These are phyloP conservation scores for Gamsiella multidivaricata DNA, from an alignment of 192 early-diverging fungal species.

Conservation along the genomic window DNA sequence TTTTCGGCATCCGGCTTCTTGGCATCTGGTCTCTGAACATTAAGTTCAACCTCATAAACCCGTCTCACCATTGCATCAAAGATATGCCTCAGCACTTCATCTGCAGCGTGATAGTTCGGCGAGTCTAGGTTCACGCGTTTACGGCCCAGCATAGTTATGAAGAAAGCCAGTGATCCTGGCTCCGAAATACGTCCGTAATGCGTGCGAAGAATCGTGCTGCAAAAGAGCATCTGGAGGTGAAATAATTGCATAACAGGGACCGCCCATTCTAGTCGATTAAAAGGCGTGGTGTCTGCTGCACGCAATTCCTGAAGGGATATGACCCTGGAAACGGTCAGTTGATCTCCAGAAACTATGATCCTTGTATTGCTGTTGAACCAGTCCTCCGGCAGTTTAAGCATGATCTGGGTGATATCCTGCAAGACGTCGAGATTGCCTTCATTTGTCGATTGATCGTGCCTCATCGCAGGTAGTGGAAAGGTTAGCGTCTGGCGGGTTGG, in stretches of 20 bases:
- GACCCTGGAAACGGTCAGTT: neutral
- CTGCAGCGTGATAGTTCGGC: slow-evolving; percentile 9
- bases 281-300: neutral
- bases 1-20: too few relatives aligned
- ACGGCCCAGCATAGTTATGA: neutral
- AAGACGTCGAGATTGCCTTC: slow-evolving; percentile 18
- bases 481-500: neutral
- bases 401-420: neutral
- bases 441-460: slow-evolving; percentile 16
- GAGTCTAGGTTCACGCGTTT: neutral
- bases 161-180: neutral
- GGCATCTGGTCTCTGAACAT: too few relatives aligned
- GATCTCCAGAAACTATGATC: slow-evolving; percentile 17
- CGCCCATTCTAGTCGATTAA: slow-evolving; percentile 2
- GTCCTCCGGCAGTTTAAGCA: neutral
- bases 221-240: slow-evolving; percentile 15
- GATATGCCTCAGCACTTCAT: slow-evolving; percentile 8
- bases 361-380: neutral
- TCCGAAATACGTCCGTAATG: slow-evolving; percentile 1
- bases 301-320: neutral
- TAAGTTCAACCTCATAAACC: slow-evolving; percentile 3
- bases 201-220: slow-evolving; percentile 13
- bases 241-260: slow-evolving; percentile 12
- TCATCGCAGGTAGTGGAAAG: slow-evolving; percentile 25
- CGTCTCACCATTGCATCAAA: slow-evolving; percentile 16